phyloP scores from a whole-genome alignment of 2,329 filamentous ascomycete genomes.

The Verticillium dahliae region DNA sequence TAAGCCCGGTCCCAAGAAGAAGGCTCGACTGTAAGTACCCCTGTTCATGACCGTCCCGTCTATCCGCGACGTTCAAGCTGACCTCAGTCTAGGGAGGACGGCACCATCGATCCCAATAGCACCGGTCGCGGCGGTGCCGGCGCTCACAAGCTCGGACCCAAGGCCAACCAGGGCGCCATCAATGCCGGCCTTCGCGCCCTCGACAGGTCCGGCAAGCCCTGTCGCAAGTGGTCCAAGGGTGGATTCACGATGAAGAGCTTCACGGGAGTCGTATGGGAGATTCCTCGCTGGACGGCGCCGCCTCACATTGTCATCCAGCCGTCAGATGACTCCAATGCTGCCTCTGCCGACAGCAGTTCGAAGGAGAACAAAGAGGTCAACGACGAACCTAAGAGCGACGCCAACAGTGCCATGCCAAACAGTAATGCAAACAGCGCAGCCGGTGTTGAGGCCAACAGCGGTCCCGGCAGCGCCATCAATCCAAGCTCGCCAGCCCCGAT shows the following conservation, averaged over 20 bases:
- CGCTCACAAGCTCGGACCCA: constrained; percentile 83
- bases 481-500: constrained; percentile 45
- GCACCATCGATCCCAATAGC: constrained; percentile 49
- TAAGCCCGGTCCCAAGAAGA: constrained; percentile 96
- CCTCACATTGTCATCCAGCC: constrained; percentile 45
- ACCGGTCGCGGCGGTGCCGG: constrained; percentile 40
- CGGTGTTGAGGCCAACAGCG: constrained; percentile 48
- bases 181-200: constrained; percentile 93
- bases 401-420: constrained; percentile 29
- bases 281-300: constrained; percentile 76
- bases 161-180: constrained; percentile 94
- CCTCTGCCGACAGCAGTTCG: constrained; percentile 46
- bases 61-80: constrained; percentile 18
- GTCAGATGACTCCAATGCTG: constrained; percentile 37
- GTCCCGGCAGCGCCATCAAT: constrained; percentile 36
- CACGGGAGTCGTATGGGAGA: constrained; percentile 76
- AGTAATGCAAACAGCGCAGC: constrained; percentile 16
- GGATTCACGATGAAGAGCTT: constrained; percentile 85
- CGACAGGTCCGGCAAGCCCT: constrained; percentile 85
- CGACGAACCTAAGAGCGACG: constrained; percentile 40
- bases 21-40: constrained; percentile 75
- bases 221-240: constrained; percentile 83
- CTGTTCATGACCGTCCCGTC: constrained; percentile 1
- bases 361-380: constrained; percentile 58
- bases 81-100: constrained; percentile 49